Percentiles rank a stretch among this genome's conserved stretches.
Conservation (phyloP, 768 basidiomycete genomes). For the Boletus sensibilis region DNA sequence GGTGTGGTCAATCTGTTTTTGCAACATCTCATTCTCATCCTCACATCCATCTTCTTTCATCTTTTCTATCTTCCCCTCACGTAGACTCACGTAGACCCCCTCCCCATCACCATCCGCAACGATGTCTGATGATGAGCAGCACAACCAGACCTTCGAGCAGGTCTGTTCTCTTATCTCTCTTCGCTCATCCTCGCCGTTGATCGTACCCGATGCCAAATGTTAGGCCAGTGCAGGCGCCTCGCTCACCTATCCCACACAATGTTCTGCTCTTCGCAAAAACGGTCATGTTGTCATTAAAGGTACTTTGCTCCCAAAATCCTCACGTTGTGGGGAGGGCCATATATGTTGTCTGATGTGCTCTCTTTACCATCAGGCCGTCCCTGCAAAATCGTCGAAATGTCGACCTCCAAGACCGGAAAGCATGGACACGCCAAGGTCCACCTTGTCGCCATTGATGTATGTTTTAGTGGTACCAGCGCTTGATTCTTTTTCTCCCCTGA, state of each 20-base stretch:
- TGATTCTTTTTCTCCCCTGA: slow-evolving; percentile 4
- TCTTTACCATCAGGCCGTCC: slow-evolving; percentile 59
- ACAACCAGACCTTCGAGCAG: slow-evolving; percentile 86
- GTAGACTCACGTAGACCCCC: slow-evolving; percentile 25
- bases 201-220: slow-evolving; percentile 17
- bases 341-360: slow-evolving; percentile 2
- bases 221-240: slow-evolving; percentile 77
- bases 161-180: slow-evolving; percentile 37
- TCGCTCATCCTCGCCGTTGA: slow-evolving; percentile 12
- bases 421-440: slow-evolving; percentile 99
- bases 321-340: background rate
- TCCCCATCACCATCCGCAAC: slow-evolving; percentile 28
- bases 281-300: slow-evolving; percentile 97
- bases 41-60: slow-evolving; percentile 27
- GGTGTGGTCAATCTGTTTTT: slow-evolving; percentile 8
- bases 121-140: slow-evolving; percentile 94
- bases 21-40: slow-evolving; percentile 24
- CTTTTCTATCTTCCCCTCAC: slow-evolving; percentile 20
- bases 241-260: slow-evolving; percentile 83
- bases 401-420: slow-evolving; percentile 99
- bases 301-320: slow-evolving; percentile 15
- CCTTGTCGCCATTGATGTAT: slow-evolving; percentile 92
- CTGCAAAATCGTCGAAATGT: slow-evolving; percentile 99
- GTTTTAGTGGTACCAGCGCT: slow-evolving; percentile 33
- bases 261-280: slow-evolving; percentile 92